phyloP scores from a whole-genome alignment of 176 grass and related monocot genomes.

The Carex cristatella region DNA sequence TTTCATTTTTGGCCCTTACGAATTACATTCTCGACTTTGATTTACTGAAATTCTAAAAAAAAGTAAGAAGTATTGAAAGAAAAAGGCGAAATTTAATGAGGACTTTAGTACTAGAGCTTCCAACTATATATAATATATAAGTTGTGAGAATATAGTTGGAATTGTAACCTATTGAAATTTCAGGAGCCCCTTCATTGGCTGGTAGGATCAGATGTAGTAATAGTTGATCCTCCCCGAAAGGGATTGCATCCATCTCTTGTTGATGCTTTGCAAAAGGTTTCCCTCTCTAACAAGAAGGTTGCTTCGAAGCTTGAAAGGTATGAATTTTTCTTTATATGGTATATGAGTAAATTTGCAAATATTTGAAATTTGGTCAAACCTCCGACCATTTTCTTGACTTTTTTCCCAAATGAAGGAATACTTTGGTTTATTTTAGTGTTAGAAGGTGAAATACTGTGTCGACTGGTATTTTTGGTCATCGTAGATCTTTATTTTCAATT shows the following conservation, averaged over 20 bases:
- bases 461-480: neutral
- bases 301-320: conserved; percentile 55
- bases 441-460: neutral
- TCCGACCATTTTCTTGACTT: neutral
- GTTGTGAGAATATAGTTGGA: conserved; percentile 25
- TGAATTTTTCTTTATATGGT: conserved; percentile 7
- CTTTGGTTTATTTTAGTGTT: neutral
- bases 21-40: neutral
- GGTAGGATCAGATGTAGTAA: conserved; percentile 65
- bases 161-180: conserved; percentile 26
- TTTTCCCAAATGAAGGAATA: neutral
- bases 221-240: conserved; percentile 98
- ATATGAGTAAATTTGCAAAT: conserved; percentile 2
- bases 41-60: neutral
- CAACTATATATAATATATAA: conserved; percentile 16
- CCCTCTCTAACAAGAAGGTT: conserved; percentile 52
- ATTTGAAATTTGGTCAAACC: neutral
- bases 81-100: neutral
- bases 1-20: neutral
- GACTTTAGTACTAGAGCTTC: conserved; percentile 8
- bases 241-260: conserved; percentile 79
- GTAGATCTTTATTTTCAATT: neutral
- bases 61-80: neutral
- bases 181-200: conserved; percentile 91
- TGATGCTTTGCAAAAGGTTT: conserved; percentile 60